Evolutionary conservation across 768 basidiomycete species (phyloP).

Genomic region (Phaffia australis): DNA sequence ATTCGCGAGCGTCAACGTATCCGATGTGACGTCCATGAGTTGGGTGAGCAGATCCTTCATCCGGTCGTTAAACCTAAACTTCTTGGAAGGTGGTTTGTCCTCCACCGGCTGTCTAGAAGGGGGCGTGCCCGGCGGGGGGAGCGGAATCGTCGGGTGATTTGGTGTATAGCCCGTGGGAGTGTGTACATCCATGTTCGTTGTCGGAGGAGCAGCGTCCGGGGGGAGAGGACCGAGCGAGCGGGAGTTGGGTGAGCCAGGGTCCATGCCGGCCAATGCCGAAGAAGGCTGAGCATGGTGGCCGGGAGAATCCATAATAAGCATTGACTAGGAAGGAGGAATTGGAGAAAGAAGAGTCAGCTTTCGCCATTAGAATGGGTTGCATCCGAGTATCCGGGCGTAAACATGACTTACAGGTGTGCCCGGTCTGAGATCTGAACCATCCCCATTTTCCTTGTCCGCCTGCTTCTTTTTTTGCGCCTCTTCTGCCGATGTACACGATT

Average conservation of each 20-base stretch:
- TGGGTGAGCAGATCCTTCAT: conserved; percentile 20
- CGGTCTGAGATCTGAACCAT: background rate
- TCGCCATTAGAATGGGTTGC: too few species aligned
- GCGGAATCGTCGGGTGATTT: background rate
- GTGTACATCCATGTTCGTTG: background rate
- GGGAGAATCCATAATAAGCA: background rate
- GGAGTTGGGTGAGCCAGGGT: conserved; percentile 1
- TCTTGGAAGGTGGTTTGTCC: conserved; percentile 9
- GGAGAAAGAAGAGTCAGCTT: background rate
- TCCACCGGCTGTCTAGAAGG: background rate
- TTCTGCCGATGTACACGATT: conserved; percentile 40
- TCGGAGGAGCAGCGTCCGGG: background rate
- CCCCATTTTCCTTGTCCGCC: conserved; percentile 29
- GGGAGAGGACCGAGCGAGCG: background rate
- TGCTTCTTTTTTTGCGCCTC: conserved; percentile 42
- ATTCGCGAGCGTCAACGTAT: conserved; percentile 12
- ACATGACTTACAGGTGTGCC: background rate
- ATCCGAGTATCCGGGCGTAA: too few species aligned
- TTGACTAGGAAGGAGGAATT: background rate
- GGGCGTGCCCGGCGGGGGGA: background rate
- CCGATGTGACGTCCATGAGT: background rate
- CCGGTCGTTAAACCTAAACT: conserved; percentile 9
- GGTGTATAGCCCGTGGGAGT: background rate
- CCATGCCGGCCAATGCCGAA: background rate
- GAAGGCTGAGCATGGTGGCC: background rate